Percentiles rank a stretch among this genome's conserved stretches.
Evolutionary conservation across 352 stramenopile genomes (phyloP).

Genomic region (Aphanomyces invadans): DNA sequence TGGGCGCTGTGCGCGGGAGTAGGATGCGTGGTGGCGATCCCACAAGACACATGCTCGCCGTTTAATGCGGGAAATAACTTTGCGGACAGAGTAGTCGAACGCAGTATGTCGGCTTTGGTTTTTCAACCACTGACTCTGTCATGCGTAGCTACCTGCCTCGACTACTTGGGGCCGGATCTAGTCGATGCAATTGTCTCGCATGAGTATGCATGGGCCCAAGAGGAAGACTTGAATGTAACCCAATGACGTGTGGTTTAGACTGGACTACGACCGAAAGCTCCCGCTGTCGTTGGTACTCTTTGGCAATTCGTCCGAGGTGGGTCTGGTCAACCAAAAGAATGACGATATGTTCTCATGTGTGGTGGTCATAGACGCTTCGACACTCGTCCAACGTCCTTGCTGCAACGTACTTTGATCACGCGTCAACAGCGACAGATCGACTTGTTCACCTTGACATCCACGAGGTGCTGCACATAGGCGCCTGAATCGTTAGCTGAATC

Average conservation of each 20-base stretch:
- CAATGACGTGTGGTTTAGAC: neutral
- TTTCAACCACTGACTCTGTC: neutral
- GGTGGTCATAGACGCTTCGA: neutral
- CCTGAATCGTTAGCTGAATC: too few species aligned
- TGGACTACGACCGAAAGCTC: neutral
- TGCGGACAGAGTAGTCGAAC: neutral
- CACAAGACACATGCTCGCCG: neutral
- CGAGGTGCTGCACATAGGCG: neutral
- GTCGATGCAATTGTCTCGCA: neutral
- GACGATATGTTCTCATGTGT: neutral
- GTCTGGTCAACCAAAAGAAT: neutral
- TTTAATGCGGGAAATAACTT: neutral
- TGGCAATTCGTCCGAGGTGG: neutral
- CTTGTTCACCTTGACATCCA: conserved; percentile 6
- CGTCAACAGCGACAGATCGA: neutral
- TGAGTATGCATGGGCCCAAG: neutral
- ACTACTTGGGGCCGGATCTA: neutral
- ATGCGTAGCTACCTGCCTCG: neutral
- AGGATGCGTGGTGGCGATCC: too few species aligned
- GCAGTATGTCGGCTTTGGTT: neutral
- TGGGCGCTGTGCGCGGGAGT: neutral
- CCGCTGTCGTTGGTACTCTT: neutral
- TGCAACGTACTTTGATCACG: neutral
- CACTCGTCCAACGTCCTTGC: neutral
- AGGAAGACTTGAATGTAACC: neutral